Conservation (phyloP, 139 green algal genomes). For the Chara braunii region DNA sequence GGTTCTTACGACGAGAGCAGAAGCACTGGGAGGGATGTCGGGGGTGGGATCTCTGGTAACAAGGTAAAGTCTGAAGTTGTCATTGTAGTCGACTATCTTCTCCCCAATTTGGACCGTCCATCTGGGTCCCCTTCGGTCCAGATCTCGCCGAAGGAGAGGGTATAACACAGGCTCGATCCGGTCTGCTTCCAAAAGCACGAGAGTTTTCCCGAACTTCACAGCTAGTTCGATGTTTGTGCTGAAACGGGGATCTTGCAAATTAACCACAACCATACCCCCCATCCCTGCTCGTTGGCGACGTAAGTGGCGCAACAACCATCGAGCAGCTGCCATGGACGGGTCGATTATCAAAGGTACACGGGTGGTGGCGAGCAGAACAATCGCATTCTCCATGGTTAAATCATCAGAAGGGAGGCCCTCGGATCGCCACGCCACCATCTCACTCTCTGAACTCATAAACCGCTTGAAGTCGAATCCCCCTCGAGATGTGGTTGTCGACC, state of each 20-base stretch:
- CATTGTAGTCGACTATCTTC: slow-evolving; percentile 63
- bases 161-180: slow-evolving; percentile 63
- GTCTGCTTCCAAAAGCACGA: slow-evolving; percentile 63
- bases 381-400: slow-evolving; percentile 63
- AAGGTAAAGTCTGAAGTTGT: slow-evolving; percentile 65
- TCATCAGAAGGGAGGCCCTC: slow-evolving; percentile 61
- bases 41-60: slow-evolving; percentile 59
- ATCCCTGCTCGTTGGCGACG: not conserved
- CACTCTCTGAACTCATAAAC: slow-evolving; percentile 61
- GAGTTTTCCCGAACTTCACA: slow-evolving; percentile 73
- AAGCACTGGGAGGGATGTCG: slow-evolving; percentile 52
- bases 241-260: slow-evolving; percentile 62
- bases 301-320: slow-evolving; percentile 60
- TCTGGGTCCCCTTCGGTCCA: slow-evolving; percentile 33
- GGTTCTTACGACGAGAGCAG: slow-evolving; percentile 49
- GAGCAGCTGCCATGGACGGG: slow-evolving; percentile 51
- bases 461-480: slow-evolving; percentile 47
- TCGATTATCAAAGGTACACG: slow-evolving; percentile 66
- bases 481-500: too few relatives aligned
- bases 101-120: slow-evolving; percentile 37
- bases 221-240: slow-evolving; percentile 65
- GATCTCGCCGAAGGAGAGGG: slow-evolving; percentile 57
- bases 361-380: slow-evolving; percentile 50
- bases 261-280: too few relatives aligned
- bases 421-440: slow-evolving; percentile 68